Evolutionary conservation across 306 rosid genomes (phyloP).

Genomic region (Gleditsia sinensis): DNA sequence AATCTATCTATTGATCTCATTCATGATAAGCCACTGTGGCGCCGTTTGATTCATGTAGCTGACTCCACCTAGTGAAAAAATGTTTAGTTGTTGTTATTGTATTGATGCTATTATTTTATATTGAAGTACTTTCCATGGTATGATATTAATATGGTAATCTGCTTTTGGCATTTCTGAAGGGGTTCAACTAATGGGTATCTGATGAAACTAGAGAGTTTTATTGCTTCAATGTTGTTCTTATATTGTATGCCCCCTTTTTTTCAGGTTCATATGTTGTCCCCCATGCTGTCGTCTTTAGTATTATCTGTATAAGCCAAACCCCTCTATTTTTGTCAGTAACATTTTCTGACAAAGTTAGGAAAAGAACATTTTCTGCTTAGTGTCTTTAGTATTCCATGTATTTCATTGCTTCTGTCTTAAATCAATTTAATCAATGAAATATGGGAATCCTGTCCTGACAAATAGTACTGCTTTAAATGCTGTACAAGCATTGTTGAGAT

Average conservation of each 20-base stretch:
- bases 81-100: too few species aligned
- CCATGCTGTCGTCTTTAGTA: too few species aligned
- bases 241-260: neutral
- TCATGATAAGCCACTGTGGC: too few species aligned
- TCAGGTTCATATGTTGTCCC: neutral
- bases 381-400: neutral
- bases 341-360: too few species aligned
- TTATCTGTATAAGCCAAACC: too few species aligned
- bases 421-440: neutral
- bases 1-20: too few species aligned
- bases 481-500: neutral
- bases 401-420: constrained; percentile 7
- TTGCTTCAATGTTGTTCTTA: neutral
- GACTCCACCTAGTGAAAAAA: too few species aligned
- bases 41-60: too few species aligned
- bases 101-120: neutral
- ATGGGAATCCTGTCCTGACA: neutral
- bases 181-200: neutral
- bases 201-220: neutral
- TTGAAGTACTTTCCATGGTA: neutral
- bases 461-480: neutral
- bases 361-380: neutral
- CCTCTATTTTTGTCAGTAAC: too few species aligned
- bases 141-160: neutral
- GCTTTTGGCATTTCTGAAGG: neutral